These are phyloP conservation scores for Asterella californica DNA, from an alignment of 225 moss, liverwort and hornwort genomes.

Conservation along the genomic window DNA sequence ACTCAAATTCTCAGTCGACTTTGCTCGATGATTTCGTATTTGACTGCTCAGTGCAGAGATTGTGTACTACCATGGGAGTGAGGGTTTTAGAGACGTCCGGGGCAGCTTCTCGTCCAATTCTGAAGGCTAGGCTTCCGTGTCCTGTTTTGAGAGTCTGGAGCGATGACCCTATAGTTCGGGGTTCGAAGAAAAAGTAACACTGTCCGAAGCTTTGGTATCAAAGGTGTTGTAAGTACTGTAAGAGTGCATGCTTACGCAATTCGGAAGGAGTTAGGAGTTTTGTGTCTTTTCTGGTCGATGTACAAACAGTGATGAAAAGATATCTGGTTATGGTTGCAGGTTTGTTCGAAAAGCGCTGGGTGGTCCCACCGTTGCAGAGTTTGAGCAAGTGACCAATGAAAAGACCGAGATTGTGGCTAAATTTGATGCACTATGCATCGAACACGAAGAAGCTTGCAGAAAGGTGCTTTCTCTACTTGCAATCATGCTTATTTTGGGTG, in stretches of 20 bases:
- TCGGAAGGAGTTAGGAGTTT: neutral
- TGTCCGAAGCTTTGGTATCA: neutral
- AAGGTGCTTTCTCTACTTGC: conserved; percentile 43
- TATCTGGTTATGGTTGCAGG: conserved; percentile 23
- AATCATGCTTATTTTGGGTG: neutral
- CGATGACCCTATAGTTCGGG: neutral
- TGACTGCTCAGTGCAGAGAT: neutral
- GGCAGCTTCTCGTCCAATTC: neutral
- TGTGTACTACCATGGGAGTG: neutral
- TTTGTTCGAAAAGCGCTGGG: conserved; percentile 69
- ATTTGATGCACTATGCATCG: conserved; percentile 50
- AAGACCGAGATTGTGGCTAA: conserved; percentile 50
- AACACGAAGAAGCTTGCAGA: conserved; percentile 74
- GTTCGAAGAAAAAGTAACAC: neutral
- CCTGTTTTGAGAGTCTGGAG: neutral
- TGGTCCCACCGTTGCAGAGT: conserved; percentile 67
- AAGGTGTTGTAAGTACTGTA: neutral
- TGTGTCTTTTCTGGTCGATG: neutral
- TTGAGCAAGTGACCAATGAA: conserved; percentile 48
- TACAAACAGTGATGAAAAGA: neutral
- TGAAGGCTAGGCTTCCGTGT: neutral
- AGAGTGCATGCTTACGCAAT: neutral
- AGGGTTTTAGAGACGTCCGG: neutral
- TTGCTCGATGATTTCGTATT: neutral
- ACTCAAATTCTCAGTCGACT: neutral